Evolutionary conservation across 2,329 filamentous ascomycete species (phyloP), one percentile per base, ranked within the genome.

Genomic region (Ophioceras dolichostomum): DNA sequence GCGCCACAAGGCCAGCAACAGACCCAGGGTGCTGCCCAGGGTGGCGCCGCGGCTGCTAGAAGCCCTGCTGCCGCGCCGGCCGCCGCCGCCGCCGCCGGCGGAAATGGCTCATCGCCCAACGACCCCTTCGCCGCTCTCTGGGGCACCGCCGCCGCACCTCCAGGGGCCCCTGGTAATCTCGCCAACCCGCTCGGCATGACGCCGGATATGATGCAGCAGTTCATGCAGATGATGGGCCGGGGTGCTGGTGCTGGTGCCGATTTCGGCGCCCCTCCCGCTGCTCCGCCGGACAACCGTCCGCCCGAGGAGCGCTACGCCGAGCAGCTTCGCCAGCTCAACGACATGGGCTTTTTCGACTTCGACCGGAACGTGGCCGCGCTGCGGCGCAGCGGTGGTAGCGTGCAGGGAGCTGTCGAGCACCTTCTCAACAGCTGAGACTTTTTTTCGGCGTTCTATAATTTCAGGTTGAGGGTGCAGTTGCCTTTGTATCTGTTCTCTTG

Each of bases 271-370:
- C 57, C 55, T 16, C 55, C 70, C 2, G 58, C 71, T 10, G 61
- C 73, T 14, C 82, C 86, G 5, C 60, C 71, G 3, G 91, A 98
- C 60, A 94, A 71, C 51, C 73, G 89, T 43, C 88, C 91, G 4
- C 89, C 91, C 0, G 91, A 98, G 65, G 91, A 96, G 60, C 70
- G 85, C 41, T 98, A 94, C 50, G 87, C 83, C 3, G 79, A 84
- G 22, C 89, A 98, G 60, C 67, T 98, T 35, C 71, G 86, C 42
- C 87, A 96, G 61, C 64, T 98, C 44, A 98, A 98, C 57, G 91
- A 96, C 47, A 98, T 98, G 91, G 91, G 91, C 3, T 98, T 98
- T 62, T 94, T 78, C 55, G 88, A 98, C 54, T 98, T 96, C 53
- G 89, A 98, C 37, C 68, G 83, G 48, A 98, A 98, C 49, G 76